Conservation (phyloP, 2,329 filamentous ascomycete genomes). For the Penicillium brasilianum region DNA sequence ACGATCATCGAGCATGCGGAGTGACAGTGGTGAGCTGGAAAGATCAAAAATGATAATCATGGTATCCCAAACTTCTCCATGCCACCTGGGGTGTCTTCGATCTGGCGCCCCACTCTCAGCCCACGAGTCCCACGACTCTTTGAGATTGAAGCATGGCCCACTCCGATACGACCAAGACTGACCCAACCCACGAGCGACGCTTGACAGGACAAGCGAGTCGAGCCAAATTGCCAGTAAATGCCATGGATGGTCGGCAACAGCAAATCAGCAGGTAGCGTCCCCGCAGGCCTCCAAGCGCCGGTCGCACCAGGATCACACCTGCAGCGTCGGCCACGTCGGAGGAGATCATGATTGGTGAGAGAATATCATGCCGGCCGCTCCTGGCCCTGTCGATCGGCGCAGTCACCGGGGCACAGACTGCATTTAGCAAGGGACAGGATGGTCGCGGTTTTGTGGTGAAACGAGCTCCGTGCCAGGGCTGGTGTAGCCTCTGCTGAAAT, state of each 20-base stretch:
- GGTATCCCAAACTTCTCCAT: background rate
- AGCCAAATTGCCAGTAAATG: background rate
- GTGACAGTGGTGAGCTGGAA: background rate
- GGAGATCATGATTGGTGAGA: constrained; percentile 22
- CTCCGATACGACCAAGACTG: background rate
- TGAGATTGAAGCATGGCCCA: constrained; percentile 11
- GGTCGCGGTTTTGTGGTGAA: constrained; percentile 23
- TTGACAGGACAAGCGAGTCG: background rate
- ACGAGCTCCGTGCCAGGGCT: constrained; percentile 19
- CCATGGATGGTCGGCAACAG: background rate
- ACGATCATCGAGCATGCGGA: background rate
- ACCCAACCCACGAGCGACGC: constrained; percentile 3
- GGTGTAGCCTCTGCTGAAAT: background rate
- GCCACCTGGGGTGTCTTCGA: background rate
- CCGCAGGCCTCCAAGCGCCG: constrained; percentile 21
- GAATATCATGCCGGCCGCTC: constrained; percentile 9
- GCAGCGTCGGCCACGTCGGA: constrained; percentile 14
- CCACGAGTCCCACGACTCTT: constrained; percentile 4
- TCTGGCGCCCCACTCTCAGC: constrained; percentile 2
- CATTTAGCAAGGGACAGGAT: constrained; percentile 15
- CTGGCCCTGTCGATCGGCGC: constrained; percentile 24
- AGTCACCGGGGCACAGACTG: constrained; percentile 25
- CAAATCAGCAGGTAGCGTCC: constrained; percentile 16
- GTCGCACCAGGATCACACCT: constrained; percentile 23
- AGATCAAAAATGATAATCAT: background rate